Base-by-base conservation (phyloP, 805 yeast species). In the Dipodascopsis uninucleata region DNA sequence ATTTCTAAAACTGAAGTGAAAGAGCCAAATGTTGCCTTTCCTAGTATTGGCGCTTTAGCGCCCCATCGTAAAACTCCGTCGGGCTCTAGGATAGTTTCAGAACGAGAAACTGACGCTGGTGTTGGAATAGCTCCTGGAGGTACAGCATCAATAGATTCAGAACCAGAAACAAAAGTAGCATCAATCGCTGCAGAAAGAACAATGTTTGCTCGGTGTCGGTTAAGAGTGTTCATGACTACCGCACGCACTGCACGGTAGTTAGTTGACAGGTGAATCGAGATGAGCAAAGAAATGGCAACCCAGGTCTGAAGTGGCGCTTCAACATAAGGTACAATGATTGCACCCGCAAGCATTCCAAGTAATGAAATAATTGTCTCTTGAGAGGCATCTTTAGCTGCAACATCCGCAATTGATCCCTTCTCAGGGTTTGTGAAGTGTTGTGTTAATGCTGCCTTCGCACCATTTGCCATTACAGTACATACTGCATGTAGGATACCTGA, bases 381-480 rank as follows among this genome's bases (percentile, higher is more conserved):
- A 7, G 63, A 56, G 46, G 65, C 63, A 36, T 64, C 69, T 45
- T 64, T 64, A 12, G 69, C 69, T 35, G 60, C 35, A 31, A 44
- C 68, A 43, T 64, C 68, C 7, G 68, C 62, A 23, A 65, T 61
- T 23, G 61, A 54, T 25, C 69, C 69, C 29, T 45, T 44, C 26
- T 44, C 52, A 10, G 66, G 58, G 42, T 61, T 60, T 9, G 69
- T 65, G 45, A 64, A 64, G 42, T 64, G 69, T 52, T 55, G 65
- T 3, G 69, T 63, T 34, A 64, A 55, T 1, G 69, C 69, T 14
- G 69, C 67, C 6, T 64, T 43, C 5, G 66, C 60, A 9, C 69
- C 68, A 20, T 62, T 62, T 9, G 67, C 69, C 63, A 64, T 58
- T 23, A 64, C 69, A 2, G 65, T 65, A 38, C 69, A 64, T 16